These are phyloP conservation scores for Alternaria novae-zelandiae DNA, from an alignment of 2,329 filamentous ascomycete genomes.

Conservation along the genomic window DNA sequence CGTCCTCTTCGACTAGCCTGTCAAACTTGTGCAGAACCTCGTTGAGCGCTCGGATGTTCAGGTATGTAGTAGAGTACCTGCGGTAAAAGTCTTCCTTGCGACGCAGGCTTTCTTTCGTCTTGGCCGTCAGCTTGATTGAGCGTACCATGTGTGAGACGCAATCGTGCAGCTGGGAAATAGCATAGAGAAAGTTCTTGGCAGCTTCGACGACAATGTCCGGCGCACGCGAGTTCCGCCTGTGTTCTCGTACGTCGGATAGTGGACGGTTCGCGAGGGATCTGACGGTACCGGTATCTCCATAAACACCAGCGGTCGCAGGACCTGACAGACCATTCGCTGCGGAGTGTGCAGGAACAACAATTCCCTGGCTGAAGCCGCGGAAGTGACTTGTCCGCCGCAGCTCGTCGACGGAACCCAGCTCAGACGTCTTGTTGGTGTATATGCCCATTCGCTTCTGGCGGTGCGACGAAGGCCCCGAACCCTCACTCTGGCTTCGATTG, in stretches of 20 bases:
- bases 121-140: slow-evolving; percentile 45
- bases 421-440: slow-evolving; percentile 63
- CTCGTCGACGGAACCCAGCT: slow-evolving; percentile 61
- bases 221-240: slow-evolving; percentile 56
- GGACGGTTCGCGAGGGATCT: slow-evolving; percentile 53
- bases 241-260: slow-evolving; percentile 64
- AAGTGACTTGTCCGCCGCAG: slow-evolving; percentile 60
- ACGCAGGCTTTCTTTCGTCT: slow-evolving; percentile 52
- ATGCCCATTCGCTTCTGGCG: slow-evolving; percentile 67
- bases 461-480: slow-evolving; percentile 57
- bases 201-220: slow-evolving; percentile 61
- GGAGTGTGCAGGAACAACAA: slow-evolving; percentile 47
- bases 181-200: slow-evolving; percentile 62
- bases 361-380: slow-evolving; percentile 64
- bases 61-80: slow-evolving; percentile 62
- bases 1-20: slow-evolving; percentile 57
- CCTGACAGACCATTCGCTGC: slow-evolving; percentile 37
- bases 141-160: slow-evolving; percentile 45
- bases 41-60: slow-evolving; percentile 63
- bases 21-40: slow-evolving; percentile 60
- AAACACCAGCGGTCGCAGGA: slow-evolving; percentile 41
- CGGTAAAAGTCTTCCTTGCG: slow-evolving; percentile 57
- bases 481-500: slow-evolving; percentile 68
- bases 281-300: slow-evolving; percentile 44
- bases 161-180: slow-evolving; percentile 58